Percentiles rank a stretch among this genome's conserved stretches.
phyloP scores from a whole-genome alignment of 495 filamentous ascomycete species.

The Hyaloscypha variabilis region DNA sequence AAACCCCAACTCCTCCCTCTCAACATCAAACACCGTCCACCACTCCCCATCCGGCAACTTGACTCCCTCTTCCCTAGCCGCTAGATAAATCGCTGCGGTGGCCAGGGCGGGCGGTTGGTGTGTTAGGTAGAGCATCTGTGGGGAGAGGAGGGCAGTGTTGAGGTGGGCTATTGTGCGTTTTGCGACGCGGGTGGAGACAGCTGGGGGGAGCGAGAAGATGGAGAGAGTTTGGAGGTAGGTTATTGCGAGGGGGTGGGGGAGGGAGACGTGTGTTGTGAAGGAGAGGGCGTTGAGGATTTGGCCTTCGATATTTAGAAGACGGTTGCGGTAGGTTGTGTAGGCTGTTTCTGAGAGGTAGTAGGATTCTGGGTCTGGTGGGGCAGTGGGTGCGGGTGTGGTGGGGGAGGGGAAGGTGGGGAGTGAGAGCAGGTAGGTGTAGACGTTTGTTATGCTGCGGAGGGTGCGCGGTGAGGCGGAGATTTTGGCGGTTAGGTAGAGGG shows the following conservation, averaged over 20 bases:
- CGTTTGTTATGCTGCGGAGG: constrained; percentile 78
- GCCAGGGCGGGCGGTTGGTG: constrained; percentile 87
- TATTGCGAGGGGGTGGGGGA: constrained; percentile 86
- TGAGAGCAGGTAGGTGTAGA: constrained; percentile 82
- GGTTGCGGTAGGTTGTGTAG: constrained; percentile 63
- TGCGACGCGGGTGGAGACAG: constrained; percentile 49
- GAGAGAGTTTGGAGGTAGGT: constrained; percentile 93
- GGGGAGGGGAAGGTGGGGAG: constrained; percentile 57
- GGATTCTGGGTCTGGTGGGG: constrained; percentile 50
- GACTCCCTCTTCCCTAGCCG: constrained; percentile 74
- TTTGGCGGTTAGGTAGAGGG: constrained; percentile 83
- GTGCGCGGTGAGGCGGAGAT: constrained; percentile 75
- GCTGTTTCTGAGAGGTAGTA: constrained; percentile 76
- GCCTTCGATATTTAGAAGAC: constrained; percentile 71
- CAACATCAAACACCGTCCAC: constrained; percentile 99
- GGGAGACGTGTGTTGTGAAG: constrained; percentile 80
- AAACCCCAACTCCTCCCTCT: constrained; percentile 93
- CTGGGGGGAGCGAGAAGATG: constrained; percentile 45
- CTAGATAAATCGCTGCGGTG: constrained; percentile 85
- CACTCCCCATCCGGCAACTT: constrained; percentile 82
- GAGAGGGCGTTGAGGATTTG: constrained; percentile 73
- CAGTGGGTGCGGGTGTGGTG: constrained; percentile 13
- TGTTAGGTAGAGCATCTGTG: constrained; percentile 88
- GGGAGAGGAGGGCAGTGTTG: constrained; percentile 80
- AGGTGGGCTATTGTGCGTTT: constrained; percentile 68